A percentile compares a stretch with the other conserved stretches of the same genome.
Conservation (phyloP, 2,329 filamentous ascomycete genomes). For the Phialophora chinensis region DNA sequence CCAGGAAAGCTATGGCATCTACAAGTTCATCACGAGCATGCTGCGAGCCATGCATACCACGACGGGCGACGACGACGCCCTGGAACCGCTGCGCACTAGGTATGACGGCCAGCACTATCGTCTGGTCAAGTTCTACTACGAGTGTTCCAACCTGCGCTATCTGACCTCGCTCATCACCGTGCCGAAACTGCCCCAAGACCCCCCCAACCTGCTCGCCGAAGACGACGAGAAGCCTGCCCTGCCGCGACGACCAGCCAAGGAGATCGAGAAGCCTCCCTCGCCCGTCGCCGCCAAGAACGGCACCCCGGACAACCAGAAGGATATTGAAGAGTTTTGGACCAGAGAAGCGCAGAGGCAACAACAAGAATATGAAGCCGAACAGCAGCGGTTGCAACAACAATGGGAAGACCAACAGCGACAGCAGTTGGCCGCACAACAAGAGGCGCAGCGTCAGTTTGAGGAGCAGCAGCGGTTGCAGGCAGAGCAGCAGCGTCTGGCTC, state of each 20-base stretch:
- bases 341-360: conserved; percentile 89
- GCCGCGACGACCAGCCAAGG: conserved; percentile 72
- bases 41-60: conserved; percentile 95
- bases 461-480: conserved; percentile 86
- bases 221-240: conserved; percentile 83
- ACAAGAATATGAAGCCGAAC: conserved; percentile 92
- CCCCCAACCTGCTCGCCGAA: conserved; percentile 84
- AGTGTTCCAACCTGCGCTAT: conserved; percentile 96
- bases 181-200: conserved; percentile 91
- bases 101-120: conserved; percentile 98
- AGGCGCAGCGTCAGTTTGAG: conserved; percentile 93
- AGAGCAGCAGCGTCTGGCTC: conserved; percentile 88
- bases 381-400: conserved; percentile 83
- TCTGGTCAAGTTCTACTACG: conserved; percentile 97
- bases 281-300: conserved; percentile 70
- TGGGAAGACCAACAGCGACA: conserved; percentile 80
- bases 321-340: conserved; percentile 98
- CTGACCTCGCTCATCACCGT: conserved; percentile 95
- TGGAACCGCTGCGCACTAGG: conserved; percentile 82
- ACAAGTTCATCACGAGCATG: conserved; percentile 99
- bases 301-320: conserved; percentile 76
- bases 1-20: conserved; percentile 98
- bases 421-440: conserved; percentile 81
- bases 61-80: conserved; percentile 89
- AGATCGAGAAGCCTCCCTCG: conserved; percentile 73